Conservation (phyloP, 495 filamentous ascomycete genomes). For the Annulohypoxylon bovei region DNA sequence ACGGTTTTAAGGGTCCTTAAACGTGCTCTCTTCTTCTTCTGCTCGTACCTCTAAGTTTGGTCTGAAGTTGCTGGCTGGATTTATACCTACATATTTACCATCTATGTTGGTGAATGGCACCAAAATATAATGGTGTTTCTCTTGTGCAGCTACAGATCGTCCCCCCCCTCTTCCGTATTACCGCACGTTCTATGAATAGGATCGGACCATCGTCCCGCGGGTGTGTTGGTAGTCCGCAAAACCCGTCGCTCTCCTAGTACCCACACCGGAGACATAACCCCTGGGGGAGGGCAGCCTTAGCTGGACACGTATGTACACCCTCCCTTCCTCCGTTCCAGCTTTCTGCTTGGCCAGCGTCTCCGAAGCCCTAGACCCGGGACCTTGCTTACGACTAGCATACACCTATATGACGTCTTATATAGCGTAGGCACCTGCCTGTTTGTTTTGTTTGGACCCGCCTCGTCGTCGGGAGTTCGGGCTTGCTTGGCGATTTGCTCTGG, state of each 20-base stretch:
- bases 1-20: not conserved
- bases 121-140: not conserved
- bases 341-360: not conserved
- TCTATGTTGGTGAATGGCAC: not conserved
- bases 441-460: not conserved
- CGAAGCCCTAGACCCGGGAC: conserved; percentile 3
- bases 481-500: too few relatives aligned
- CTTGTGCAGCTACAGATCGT: not conserved
- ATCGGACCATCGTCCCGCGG: conserved; percentile 6
- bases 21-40: not conserved
- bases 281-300: not conserved
- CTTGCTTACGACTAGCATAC: not conserved
- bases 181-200: conserved; percentile 24
- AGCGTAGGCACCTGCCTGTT: not conserved
- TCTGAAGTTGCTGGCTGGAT: too few relatives aligned
- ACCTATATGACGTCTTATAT: not conserved
- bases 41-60: not conserved
- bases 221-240: not conserved
- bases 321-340: not conserved
- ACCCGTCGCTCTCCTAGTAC: not conserved
- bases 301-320: not conserved
- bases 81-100: not conserved
- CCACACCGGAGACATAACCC: conserved; percentile 15
- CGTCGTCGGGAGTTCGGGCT: not conserved
- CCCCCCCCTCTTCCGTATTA: not conserved